phyloP scores from a whole-genome alignment of 1,284 basidiomycete species.

The Fomitopsis pinicola region DNA sequence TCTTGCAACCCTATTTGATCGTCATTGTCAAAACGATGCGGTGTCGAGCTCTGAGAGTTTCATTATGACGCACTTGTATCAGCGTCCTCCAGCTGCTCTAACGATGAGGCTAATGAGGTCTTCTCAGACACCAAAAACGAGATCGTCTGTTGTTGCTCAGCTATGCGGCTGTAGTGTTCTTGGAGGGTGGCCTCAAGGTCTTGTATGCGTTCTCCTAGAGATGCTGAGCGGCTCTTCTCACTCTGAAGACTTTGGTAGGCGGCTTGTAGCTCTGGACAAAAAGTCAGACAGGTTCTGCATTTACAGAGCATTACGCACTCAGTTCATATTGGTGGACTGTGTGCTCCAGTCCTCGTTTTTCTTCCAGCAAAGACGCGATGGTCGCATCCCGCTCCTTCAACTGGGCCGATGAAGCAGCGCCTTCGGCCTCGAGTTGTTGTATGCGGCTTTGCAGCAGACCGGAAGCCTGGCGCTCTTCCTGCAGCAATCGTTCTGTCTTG shows the following conservation, averaged over 20 bases:
- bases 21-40: not conserved
- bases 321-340: conserved; percentile 7
- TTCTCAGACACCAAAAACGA: conserved; percentile 36
- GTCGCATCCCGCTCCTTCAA: conserved; percentile 7
- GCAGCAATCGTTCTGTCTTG: conserved; percentile 19
- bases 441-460: conserved; percentile 13
- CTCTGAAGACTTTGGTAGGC: conserved; percentile 14
- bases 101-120: conserved; percentile 25
- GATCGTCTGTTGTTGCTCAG: conserved; percentile 35
- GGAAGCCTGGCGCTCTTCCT: conserved; percentile 18
- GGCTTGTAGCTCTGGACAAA: conserved; percentile 13
- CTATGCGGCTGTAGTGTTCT: conserved; percentile 19
- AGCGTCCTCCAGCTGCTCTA: conserved; percentile 30
- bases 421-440: conserved; percentile 9
- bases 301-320: conserved; percentile 7
- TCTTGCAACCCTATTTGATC: conserved; percentile 41
- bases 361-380: conserved; percentile 11
- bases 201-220: conserved; percentile 19
- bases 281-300: not conserved
- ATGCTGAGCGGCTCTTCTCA: conserved; percentile 16
- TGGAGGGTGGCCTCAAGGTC: conserved; percentile 18
- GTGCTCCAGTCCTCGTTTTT: not conserved
- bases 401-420: conserved; percentile 2
- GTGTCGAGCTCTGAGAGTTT: not conserved
- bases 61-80: conserved; percentile 28